Conservation (phyloP, 2,329 filamentous ascomycete genomes). For the Alternaria metachromatica region DNA sequence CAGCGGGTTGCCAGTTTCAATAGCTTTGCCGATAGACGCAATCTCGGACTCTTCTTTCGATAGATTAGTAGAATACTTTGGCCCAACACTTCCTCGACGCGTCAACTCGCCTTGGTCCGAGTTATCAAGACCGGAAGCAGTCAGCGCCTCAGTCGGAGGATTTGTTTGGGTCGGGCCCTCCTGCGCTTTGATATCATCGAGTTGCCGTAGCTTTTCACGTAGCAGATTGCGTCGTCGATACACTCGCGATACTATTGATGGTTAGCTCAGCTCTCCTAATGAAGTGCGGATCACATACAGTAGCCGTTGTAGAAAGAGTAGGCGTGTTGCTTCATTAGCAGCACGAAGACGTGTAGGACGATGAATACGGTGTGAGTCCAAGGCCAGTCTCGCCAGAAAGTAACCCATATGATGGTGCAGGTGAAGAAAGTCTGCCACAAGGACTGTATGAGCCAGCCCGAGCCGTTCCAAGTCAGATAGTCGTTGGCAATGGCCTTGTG, state of each 20-base stretch:
- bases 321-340: constrained; percentile 85
- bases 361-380: constrained; percentile 85
- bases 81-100: constrained; percentile 43
- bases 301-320: constrained; percentile 83
- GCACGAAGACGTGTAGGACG: constrained; percentile 74
- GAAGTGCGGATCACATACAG: constrained; percentile 40
- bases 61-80: constrained; percentile 53
- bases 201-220: constrained; percentile 61
- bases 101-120: constrained; percentile 8
- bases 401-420: constrained; percentile 67
- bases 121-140: constrained; percentile 24
- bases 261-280: not conserved
- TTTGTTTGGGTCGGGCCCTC: constrained; percentile 45
- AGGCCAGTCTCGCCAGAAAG: constrained; percentile 75
- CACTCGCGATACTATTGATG: constrained; percentile 48
- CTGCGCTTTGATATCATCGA: constrained; percentile 62
- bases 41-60: constrained; percentile 62
- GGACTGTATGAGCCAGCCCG: constrained; percentile 77
- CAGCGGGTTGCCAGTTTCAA: constrained; percentile 67
- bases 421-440: constrained; percentile 74
- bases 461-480: constrained; percentile 70
- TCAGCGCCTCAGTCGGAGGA: not conserved
- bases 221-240: constrained; percentile 58
- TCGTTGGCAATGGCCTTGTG: constrained; percentile 66
- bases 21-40: constrained; percentile 65